These are phyloP conservation scores for Diaporthe ampelina DNA, from an alignment of 2,329 filamentous ascomycete genomes.

Conservation along the genomic window DNA sequence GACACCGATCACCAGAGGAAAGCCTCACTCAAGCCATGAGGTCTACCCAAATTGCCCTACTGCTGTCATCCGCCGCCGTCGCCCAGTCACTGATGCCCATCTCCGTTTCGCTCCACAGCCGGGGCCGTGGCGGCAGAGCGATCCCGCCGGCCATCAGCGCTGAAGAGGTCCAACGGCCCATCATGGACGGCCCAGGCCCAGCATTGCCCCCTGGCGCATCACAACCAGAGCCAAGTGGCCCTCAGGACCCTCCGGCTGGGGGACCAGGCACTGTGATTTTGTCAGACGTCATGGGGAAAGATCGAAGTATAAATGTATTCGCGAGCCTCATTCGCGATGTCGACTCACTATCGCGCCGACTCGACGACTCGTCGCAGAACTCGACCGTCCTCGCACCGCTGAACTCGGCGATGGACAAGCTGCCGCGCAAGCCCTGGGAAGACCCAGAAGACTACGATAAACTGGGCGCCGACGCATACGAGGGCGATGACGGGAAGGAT, in stretches of 20 bases:
- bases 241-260: constrained; percentile 46
- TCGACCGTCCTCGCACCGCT: constrained; percentile 90
- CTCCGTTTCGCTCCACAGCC: constrained; percentile 22
- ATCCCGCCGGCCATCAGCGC: constrained; percentile 44
- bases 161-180: constrained; percentile 47
- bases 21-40: constrained; percentile 11
- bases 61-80: constrained; percentile 29
- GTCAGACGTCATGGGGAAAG: constrained; percentile 85
- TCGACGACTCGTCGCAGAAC: constrained; percentile 76
- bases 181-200: constrained; percentile 51
- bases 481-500: constrained; percentile 80
- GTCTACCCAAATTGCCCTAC: not conserved
- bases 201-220: constrained; percentile 44
- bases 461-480: constrained; percentile 80
- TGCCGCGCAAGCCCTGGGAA: constrained; percentile 91
- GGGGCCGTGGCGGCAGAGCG: constrained; percentile 36
- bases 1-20: not conserved
- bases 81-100: constrained; percentile 29
- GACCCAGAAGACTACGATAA: constrained; percentile 78
- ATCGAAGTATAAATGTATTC: constrained; percentile 86
- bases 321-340: constrained; percentile 84
- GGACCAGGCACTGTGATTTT: constrained; percentile 73
- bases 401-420: constrained; percentile 82
- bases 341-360: constrained; percentile 74
- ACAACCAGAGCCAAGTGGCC: constrained; percentile 39